Conservation (phyloP, 2,329 filamentous ascomycete genomes). For the Hypoxylon rubiginosum region DNA sequence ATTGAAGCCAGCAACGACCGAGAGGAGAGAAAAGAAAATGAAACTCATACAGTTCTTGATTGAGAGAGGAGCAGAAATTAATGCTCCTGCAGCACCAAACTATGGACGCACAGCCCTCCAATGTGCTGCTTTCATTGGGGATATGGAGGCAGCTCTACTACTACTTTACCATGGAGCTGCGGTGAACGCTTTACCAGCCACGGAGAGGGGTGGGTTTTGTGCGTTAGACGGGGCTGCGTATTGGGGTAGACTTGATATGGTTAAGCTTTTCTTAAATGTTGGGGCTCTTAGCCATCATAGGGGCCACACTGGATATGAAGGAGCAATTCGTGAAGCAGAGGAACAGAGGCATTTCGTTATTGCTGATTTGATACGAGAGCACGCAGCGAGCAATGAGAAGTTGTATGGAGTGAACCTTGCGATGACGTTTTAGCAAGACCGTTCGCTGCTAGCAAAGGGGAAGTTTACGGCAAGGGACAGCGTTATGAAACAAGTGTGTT, state of each 20-base stretch:
- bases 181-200: slow-evolving; percentile 13
- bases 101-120: slow-evolving; percentile 28
- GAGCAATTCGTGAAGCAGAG: slow-evolving; percentile 19
- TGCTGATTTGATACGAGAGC: slow-evolving; percentile 14
- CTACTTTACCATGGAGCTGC: slow-evolving; percentile 35
- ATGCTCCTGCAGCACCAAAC: slow-evolving; percentile 1
- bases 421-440: slow-evolving; percentile 15
- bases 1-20: not conserved
- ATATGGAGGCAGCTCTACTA: slow-evolving; percentile 33
- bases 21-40: slow-evolving; percentile 2
- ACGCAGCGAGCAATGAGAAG: not conserved
- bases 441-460: not conserved
- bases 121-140: slow-evolving; percentile 7
- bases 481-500: not conserved
- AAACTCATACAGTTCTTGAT: slow-evolving; percentile 19
- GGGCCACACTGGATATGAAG: slow-evolving; percentile 34
- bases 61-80: slow-evolving; percentile 26
- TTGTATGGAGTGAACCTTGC: slow-evolving; percentile 10
- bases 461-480: not conserved
- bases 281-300: slow-evolving; percentile 30
- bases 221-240: slow-evolving; percentile 19
- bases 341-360: not conserved
- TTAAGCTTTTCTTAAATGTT: slow-evolving; percentile 32
- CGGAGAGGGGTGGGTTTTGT: not conserved
- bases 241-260: slow-evolving; percentile 31